These are phyloP conservation scores for Ramularia collo-cygni DNA, from an alignment of 2,329 filamentous ascomycete genomes.

Conservation along the genomic window DNA sequence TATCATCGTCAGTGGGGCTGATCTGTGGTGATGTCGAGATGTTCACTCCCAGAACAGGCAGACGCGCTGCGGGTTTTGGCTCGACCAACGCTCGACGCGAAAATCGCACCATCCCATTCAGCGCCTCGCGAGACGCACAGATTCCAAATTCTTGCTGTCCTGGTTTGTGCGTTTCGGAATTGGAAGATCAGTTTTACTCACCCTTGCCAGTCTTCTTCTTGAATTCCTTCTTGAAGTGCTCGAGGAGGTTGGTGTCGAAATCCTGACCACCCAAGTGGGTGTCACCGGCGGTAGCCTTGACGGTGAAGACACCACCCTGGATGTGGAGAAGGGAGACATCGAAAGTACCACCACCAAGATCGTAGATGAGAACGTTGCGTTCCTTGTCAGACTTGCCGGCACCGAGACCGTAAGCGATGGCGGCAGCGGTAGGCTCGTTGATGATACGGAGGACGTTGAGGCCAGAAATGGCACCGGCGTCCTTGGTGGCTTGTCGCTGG, in stretches of 20 bases:
- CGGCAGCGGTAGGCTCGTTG: constrained; percentile 94
- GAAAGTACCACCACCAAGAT: no score
- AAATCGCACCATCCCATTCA: no score
- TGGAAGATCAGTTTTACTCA: no score
- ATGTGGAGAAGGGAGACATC: constrained; percentile 98
- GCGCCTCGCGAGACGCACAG: no score
- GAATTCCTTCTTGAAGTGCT: constrained; percentile 92
- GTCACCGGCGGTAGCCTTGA: constrained; percentile 98
- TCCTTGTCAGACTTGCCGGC: constrained; percentile 87
- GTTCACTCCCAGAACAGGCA: constrained; percentile 99
- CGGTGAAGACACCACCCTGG: constrained; percentile 95
- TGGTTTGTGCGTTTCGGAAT: no score
- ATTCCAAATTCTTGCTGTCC: no score
- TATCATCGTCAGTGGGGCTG: no score
- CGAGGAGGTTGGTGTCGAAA: constrained; percentile 96
- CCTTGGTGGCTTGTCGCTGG: constrained; percentile 96
- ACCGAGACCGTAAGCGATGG: constrained; percentile 91
- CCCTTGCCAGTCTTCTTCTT: constrained; percentile 99
- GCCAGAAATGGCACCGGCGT: constrained; percentile 92
- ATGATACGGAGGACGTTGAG: constrained; percentile 96
- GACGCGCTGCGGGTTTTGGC: no score
- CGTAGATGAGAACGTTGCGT: constrained; percentile 87
- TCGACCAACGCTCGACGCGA: no score
- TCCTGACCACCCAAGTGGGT: constrained; percentile 98
- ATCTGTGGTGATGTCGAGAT: constrained; percentile 85